Evolutionary conservation across 1,284 basidiomycete genomes (phyloP).

Genomic region (Ceratobasidium sp.): DNA sequence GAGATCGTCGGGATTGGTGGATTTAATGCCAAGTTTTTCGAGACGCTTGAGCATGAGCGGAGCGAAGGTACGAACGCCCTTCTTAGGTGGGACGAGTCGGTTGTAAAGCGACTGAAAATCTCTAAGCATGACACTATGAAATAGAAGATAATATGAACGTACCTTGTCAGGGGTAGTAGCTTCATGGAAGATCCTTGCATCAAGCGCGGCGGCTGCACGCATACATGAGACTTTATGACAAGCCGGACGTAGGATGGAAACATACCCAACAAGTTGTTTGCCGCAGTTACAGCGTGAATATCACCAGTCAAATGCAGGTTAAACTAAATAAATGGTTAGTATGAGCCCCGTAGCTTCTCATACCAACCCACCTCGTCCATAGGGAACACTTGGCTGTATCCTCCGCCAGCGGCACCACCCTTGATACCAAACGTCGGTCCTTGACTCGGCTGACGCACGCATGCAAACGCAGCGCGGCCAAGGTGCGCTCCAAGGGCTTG

Average conservation of each 20-base stretch:
- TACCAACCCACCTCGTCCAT: constrained; percentile 88
- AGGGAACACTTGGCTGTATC: constrained; percentile 98
- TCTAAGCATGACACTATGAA: background rate
- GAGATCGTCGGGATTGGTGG: constrained; percentile 92
- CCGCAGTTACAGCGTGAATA: constrained; percentile 97
- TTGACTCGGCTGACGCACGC: constrained; percentile 98
- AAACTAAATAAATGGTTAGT: constrained; percentile 69
- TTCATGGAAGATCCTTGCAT: constrained; percentile 99
- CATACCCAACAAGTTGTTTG: constrained; percentile 93
- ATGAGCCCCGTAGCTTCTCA: background rate
- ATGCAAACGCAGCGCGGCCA: constrained; percentile 93
- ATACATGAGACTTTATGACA: constrained; percentile 27
- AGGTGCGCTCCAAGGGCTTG: constrained; percentile 97
- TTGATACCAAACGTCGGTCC: constrained; percentile 99
- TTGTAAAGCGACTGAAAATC: constrained; percentile 81
- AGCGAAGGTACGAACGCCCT: constrained; percentile 95
- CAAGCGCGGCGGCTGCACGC: constrained; percentile 87
- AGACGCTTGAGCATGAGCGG: constrained; percentile 97
- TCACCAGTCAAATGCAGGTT: constrained; percentile 98
- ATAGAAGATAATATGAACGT: constrained; percentile 25
- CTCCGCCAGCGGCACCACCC: constrained; percentile 97
- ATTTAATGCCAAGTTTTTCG: constrained; percentile 95
- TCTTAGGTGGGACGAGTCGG: constrained; percentile 93
- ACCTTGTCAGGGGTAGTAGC: constrained; percentile 95
- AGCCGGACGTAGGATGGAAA: background rate